Evolutionary conservation across 2,329 filamentous ascomycete species (phyloP), one percentile per base, ranked within the genome.

Genomic region (Monosporascus ibericus): DNA sequence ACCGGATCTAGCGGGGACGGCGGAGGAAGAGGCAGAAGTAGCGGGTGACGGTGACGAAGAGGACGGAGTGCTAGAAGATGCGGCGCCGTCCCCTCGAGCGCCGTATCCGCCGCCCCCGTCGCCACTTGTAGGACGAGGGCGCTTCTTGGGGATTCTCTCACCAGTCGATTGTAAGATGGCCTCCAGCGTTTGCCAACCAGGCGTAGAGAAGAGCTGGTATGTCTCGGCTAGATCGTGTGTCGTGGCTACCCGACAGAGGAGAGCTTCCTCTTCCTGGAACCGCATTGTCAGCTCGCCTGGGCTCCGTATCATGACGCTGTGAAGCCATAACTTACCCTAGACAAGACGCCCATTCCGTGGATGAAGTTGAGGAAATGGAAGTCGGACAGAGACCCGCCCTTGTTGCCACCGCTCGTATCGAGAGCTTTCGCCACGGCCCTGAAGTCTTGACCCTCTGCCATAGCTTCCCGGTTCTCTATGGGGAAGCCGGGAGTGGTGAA

Each of bases 361-460:
- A 99, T 77, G 72, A 90, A 97, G 70, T 84, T 87, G n/a, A 99
- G 78, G 17, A 97, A 78, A 68, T 99, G 94, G 70, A 99, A 99
- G 71, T 97, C 92, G 6, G 92, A 96, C 14, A 96, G 78, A 24
- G 82, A 74, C 50, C 75, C 79, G 17, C 81, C 74, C 52, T 85
- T 82, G 55, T 83, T 83, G 40, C 78, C 79, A 18, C 76, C 73
- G 47, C 72, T 75, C 11, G 84, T 77, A 55, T 86, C 84, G 49
- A 96, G 78, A 52, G 86, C 80, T 64, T 88, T 80, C 59, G 85
- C 77, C 62, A 88, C 76, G 56, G 80, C 77, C 47, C 82, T 80
- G 48, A 87, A 78, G 62, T 97, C 90, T 70, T 96, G 92, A 54
- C 83, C 85, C 70, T 95, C 85, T 48, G 92, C 94, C 63, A 96